Evolutionary conservation across 768 basidiomycete species (phyloP), one percentile per base, ranked within the genome.

Genomic region (Mrakia blollopis): DNA sequence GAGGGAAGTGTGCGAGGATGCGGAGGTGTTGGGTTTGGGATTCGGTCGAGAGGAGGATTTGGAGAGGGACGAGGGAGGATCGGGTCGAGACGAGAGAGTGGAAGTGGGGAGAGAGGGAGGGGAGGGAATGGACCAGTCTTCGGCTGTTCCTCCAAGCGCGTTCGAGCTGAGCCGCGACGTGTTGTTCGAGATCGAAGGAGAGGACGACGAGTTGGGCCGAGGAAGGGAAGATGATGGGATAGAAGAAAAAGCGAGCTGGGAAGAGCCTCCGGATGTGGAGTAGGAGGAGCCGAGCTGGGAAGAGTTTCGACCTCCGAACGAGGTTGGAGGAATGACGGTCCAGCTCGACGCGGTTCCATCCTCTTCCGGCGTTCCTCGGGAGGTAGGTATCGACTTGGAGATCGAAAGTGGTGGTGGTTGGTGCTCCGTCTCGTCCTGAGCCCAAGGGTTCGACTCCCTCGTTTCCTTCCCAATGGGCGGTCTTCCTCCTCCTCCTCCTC

Each of bases 381-480:
- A 32, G 0, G 54, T 52, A 16, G 47, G 71, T 57, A n/a, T 23
- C 54, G 54, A 72, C 14, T 16, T 47, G 52, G 50, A 35, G 32
- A 9, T 32, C 11, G 71, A n/a, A 35, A 54, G 50, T 11, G 52
- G 50, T 11, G 52, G 44, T 7, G 18, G 21, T 10, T 28, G 28
- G 28, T 30, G 41, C 1, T 47, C 44, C 16, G 10, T n/a, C 10
- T 50, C 50, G 7, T 35, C 69, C 69, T 50, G 50, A 54, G 69
- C 69, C 69, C 69, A 71, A 28, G 69, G 69, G 25, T 71, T 71
- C 28, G 69, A 52, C 69, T 71, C 69, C 13, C 32, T 54, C 25
- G 47, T 41, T 1, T 37, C 65, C 23, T 39, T 68, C 10, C 32
- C 25, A 2, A 65, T 5, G 2, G 37, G 32, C 41, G 39, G n/a